phyloP scores from a whole-genome alignment of 2,329 filamentous ascomycete genomes.

The Pseudogymnoascus sp. region DNA sequence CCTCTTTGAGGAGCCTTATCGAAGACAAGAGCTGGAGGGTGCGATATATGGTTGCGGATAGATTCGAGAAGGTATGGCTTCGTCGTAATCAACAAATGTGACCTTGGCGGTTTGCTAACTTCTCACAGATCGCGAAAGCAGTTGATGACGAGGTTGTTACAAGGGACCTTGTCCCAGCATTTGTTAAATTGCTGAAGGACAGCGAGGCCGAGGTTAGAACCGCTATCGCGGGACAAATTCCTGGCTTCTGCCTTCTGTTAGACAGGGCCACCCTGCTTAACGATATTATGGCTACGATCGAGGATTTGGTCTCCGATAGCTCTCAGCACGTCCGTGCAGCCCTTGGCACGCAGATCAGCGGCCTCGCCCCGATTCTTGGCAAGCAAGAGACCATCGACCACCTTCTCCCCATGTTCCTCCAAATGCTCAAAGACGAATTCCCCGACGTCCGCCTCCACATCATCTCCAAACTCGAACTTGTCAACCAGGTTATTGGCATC shows the following conservation, averaged over 20 bases:
- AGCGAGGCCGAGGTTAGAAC: conserved; percentile 96
- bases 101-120: conserved; percentile 13
- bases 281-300: conserved; percentile 93
- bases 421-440: conserved; percentile 99
- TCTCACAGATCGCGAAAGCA: conserved; percentile 82
- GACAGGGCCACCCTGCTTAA: conserved; percentile 82
- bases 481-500: conserved; percentile 98
- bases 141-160: conserved; percentile 95
- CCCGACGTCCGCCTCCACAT: conserved; percentile 97
- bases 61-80: conserved; percentile 78
- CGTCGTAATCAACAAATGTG: background rate
- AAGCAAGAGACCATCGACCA: conserved; percentile 98
- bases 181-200: conserved; percentile 96
- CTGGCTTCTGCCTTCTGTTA: conserved; percentile 87
- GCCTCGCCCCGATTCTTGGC: conserved; percentile 89
- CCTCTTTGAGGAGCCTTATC: conserved; percentile 83
- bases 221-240: conserved; percentile 94
- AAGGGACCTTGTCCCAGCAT: conserved; percentile 88
- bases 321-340: conserved; percentile 96
- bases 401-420: conserved; percentile 94
- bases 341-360: conserved; percentile 92
- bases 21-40: conserved; percentile 99
- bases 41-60: conserved; percentile 97
- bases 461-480: conserved; percentile 97
- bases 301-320: conserved; percentile 89